phyloP scores from a whole-genome alignment of 768 basidiomycete species.

The Hydnum rufescens region DNA sequence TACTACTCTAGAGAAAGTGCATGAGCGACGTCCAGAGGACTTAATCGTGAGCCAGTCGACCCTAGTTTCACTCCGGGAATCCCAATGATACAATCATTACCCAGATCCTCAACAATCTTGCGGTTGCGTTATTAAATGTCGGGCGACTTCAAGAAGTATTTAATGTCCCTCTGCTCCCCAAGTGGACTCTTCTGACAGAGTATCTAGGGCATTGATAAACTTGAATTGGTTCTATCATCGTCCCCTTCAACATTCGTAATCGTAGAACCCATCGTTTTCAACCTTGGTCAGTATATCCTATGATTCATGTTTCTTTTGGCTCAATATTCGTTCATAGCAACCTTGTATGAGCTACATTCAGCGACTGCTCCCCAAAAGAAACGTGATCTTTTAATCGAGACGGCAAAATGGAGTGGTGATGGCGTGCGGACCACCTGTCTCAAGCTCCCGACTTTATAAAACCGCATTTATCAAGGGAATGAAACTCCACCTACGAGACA shows the following conservation, averaged over 20 bases:
- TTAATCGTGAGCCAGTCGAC: conserved; percentile 27
- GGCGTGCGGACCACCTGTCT: conserved; percentile 56
- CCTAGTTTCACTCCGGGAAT: background rate
- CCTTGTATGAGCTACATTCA: conserved; percentile 65
- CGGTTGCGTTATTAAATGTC: conserved; percentile 48
- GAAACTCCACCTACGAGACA: no score
- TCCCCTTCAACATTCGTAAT: conserved; percentile 55
- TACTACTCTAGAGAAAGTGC: conserved; percentile 23
- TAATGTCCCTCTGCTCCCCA: background rate
- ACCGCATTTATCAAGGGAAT: no score
- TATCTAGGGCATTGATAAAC: conserved; percentile 41
- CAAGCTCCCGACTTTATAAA: conserved; percentile 27
- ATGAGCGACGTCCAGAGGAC: conserved; percentile 38
- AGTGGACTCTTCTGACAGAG: background rate
- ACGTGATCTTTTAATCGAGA: conserved; percentile 48
- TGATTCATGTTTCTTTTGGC: background rate
- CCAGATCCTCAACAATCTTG: conserved; percentile 58
- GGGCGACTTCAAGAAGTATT: conserved; percentile 53
- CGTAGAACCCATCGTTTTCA: conserved; percentile 71
- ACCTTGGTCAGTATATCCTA: conserved; percentile 37
- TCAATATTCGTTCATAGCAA: conserved; percentile 29
- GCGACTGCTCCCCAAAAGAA: conserved; percentile 57
- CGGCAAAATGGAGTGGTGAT: conserved; percentile 75
- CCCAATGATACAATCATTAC: background rate
- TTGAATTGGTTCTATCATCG: conserved; percentile 39